phyloP scores from a whole-genome alignment of 148 eudicot species.

The Camellia japonica region DNA sequence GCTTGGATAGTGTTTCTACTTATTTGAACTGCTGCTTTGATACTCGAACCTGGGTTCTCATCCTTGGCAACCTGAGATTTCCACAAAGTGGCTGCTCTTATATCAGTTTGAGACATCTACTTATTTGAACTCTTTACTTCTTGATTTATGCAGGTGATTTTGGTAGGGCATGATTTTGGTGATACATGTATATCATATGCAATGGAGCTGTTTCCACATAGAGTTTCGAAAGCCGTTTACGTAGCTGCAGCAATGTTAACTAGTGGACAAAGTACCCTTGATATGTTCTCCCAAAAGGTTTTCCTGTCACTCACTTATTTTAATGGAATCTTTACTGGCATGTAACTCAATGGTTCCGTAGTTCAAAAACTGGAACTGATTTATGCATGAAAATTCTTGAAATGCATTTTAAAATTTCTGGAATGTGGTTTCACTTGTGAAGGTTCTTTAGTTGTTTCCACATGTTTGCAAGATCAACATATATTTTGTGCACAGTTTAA shows the following conservation, averaged over 20 bases:
- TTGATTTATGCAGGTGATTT: no score
- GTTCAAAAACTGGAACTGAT: background rate
- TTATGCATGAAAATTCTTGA: background rate
- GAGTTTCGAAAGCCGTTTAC: constrained; percentile 73
- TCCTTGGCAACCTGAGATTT: no score
- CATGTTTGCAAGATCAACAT: background rate
- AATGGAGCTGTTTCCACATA: constrained; percentile 70
- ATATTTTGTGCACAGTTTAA: background rate
- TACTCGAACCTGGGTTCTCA: no score
- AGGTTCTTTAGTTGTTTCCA: constrained; percentile 8
- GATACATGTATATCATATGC: constrained; percentile 89
- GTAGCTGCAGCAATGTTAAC: constrained; percentile 81
- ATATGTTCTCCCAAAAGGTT: constrained; percentile 82
- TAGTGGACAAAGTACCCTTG: constrained; percentile 74
- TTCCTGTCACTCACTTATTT: background rate
- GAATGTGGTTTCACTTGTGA: background rate
- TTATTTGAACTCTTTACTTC: no score
- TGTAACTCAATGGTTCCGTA: background rate
- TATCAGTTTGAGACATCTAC: no score
- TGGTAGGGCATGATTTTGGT: constrained; percentile 97
- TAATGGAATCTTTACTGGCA: background rate
- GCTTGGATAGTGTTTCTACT: no score
- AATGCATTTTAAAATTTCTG: background rate
- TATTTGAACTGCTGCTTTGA: no score
- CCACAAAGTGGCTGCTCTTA: no score